These are phyloP conservation scores for Melampsora larici-populina DNA, from an alignment of 1,284 basidiomycete genomes.

Conservation along the genomic window DNA sequence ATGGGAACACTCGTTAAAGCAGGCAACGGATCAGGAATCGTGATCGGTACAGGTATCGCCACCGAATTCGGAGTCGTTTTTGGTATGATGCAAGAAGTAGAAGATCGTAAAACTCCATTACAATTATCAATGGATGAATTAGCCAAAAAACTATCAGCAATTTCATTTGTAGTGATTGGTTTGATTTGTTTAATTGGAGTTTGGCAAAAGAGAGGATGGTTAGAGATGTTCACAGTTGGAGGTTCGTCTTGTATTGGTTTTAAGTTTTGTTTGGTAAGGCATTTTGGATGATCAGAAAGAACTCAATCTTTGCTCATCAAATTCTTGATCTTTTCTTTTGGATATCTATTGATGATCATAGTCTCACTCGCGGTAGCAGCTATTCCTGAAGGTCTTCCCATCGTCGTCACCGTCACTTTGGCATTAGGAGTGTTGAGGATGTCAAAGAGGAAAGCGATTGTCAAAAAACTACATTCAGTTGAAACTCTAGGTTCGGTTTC, in stretches of 20 bases:
- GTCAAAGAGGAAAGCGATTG: constrained; percentile 90
- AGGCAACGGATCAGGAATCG: constrained; percentile 79
- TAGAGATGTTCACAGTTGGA: constrained; percentile 99
- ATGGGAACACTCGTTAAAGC: constrained; percentile 97
- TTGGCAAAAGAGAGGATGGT: constrained; percentile 78
- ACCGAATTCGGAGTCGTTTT: constrained; percentile 97
- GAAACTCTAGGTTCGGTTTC: constrained; percentile 90
- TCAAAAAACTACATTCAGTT: constrained; percentile 92
- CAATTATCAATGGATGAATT: constrained; percentile 96
- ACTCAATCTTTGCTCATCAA: constrained; percentile 48
- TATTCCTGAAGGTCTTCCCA: constrained; percentile 93
- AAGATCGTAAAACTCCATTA: constrained; percentile 87
- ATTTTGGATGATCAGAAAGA: constrained; percentile 11
- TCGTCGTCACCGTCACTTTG: constrained; percentile 94
- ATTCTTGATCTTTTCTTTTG: constrained; percentile 4
- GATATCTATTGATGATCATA: constrained; percentile 51
- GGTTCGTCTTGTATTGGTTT: constrained; percentile 59
- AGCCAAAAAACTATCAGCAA: constrained; percentile 80
- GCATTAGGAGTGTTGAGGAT: constrained; percentile 90
- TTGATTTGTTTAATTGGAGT: constrained; percentile 88
- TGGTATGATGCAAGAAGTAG: constrained; percentile 96
- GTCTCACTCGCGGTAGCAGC: constrained; percentile 95
- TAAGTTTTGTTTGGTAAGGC: not conserved
- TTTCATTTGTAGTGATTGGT: constrained; percentile 89
- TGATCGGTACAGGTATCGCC: constrained; percentile 80